Evolutionary conservation across 768 basidiomycete genomes (phyloP).

Genomic region (Mycena floridula): DNA sequence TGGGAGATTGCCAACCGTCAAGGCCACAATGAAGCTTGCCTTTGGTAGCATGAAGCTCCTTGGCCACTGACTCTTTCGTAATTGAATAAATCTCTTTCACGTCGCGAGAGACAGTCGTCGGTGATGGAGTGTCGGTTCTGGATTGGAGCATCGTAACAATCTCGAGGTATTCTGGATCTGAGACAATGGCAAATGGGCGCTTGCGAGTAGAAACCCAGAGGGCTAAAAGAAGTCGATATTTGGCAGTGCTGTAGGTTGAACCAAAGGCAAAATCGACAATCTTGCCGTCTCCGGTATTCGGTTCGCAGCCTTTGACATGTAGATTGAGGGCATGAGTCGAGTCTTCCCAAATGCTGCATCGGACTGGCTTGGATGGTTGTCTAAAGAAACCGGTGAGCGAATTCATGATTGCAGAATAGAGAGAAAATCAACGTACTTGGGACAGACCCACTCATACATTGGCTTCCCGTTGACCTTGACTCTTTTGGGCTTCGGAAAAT

Average conservation of each 20-base stretch:
- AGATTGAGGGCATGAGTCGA: not conserved
- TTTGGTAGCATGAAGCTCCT: not conserved
- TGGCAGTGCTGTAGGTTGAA: slow-evolving; percentile 4
- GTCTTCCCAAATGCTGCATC: too few relatives aligned
- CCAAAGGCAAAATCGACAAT: slow-evolving; percentile 6
- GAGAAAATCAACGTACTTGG: too few relatives aligned
- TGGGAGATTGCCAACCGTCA: slow-evolving; percentile 24
- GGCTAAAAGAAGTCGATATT: slow-evolving; percentile 4
- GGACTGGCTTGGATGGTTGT: too few relatives aligned
- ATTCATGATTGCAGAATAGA: too few relatives aligned
- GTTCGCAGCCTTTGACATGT: not conserved
- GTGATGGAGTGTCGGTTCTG: slow-evolving; percentile 9
- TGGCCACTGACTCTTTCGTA: not conserved
- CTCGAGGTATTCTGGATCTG: slow-evolving; percentile 6
- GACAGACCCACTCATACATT: too few relatives aligned
- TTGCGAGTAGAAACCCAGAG: slow-evolving; percentile 12
- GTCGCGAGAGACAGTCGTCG: slow-evolving; percentile 8
- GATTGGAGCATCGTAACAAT: slow-evolving; percentile 11
- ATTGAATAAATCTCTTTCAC: slow-evolving; percentile 8
- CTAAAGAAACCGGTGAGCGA: too few relatives aligned
- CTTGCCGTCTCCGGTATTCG: not conserved
- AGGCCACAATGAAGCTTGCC: slow-evolving; percentile 19
- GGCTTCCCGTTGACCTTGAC: too few relatives aligned
- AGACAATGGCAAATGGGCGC: slow-evolving; percentile 11
- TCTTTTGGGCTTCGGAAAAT: too few relatives aligned